Percentiles rank a stretch among this genome's conserved stretches.
Evolutionary conservation across 2,329 filamentous ascomycete species (phyloP).

Genomic region (Rachicladosporium sp.): DNA sequence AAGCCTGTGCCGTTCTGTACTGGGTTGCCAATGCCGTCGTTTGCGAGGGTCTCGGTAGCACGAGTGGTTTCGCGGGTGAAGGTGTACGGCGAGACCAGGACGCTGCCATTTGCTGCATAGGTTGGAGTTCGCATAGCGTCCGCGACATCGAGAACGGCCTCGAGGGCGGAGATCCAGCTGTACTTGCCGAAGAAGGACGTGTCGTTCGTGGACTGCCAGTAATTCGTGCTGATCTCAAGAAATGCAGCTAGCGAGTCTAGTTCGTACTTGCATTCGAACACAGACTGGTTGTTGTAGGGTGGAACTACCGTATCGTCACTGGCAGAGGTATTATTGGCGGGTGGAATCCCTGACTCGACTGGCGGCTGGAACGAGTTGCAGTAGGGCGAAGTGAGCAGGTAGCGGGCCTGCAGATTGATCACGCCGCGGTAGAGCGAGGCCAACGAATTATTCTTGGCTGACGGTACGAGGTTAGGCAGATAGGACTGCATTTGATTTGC

Average conservation of each 20-base stretch:
- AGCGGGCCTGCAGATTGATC: conserved; percentile 60
- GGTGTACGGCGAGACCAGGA: conserved; percentile 33
- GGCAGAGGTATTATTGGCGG: conserved; percentile 27
- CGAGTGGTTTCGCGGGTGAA: conserved; percentile 32
- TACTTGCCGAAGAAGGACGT: conserved; percentile 36
- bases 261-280: conserved; percentile 44
- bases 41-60: conserved; percentile 38
- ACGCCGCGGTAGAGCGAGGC: conserved; percentile 57
- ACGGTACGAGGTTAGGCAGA: conserved; percentile 46
- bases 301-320: conserved; percentile 32
- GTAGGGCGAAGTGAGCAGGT: conserved; percentile 48
- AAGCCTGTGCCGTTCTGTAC: conserved; percentile 37
- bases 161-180: conserved; percentile 34
- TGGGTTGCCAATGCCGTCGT: conserved; percentile 41
- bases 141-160: conserved; percentile 33
- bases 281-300: conserved; percentile 28
- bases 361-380: conserved; percentile 44
- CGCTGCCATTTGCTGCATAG: conserved; percentile 34
- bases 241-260: conserved; percentile 41
- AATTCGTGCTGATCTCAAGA: conserved; percentile 36
- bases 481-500: conserved; percentile 64
- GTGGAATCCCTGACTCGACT: conserved; percentile 31
- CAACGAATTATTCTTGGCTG: conserved; percentile 44
- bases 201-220: conserved; percentile 38
- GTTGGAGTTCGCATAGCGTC: conserved; percentile 36